A percentile compares a stretch with the other conserved stretches of the same genome.
phyloP scores from a whole-genome alignment of 2,329 filamentous ascomycete species.

The Sporothrix pallida region DNA sequence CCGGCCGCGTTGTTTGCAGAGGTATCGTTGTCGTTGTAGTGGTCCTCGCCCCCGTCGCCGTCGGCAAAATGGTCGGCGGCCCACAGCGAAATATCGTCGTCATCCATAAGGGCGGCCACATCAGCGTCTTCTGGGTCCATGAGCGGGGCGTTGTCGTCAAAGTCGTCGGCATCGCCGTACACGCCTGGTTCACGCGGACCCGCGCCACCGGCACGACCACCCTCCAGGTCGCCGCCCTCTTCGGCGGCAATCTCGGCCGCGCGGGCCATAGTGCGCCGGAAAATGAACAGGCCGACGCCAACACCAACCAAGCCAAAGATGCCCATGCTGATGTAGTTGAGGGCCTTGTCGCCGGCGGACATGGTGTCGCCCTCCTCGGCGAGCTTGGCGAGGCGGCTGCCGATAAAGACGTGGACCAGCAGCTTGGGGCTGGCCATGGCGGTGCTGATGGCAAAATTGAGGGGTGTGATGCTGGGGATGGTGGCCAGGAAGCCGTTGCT shows the following conservation, averaged over 20 bases:
- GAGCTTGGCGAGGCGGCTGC: conserved; percentile 78
- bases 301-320: conserved; percentile 74
- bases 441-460: conserved; percentile 80
- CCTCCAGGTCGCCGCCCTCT: conserved; percentile 44
- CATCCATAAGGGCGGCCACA: conserved; percentile 62
- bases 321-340: conserved; percentile 84
- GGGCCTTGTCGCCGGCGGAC: conserved; percentile 74
- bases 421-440: conserved; percentile 83
- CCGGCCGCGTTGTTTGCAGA: no score
- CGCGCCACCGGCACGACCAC: conserved; percentile 42
- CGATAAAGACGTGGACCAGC: conserved; percentile 90
- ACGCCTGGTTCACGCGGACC: background rate
- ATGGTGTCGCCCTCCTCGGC: conserved; percentile 85
- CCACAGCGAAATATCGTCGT: conserved; percentile 66
- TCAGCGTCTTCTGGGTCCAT: conserved; percentile 51
- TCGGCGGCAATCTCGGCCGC: conserved; percentile 64
- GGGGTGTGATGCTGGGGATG: conserved; percentile 82
- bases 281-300: conserved; percentile 83
- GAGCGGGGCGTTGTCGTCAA: conserved; percentile 39
- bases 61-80: conserved; percentile 50
- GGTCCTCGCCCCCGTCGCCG: conserved; percentile 36
- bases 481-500: conserved; percentile 95
- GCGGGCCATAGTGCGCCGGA: conserved; percentile 70
- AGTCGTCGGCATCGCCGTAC: conserved; percentile 48
- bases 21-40: background rate